Conservation (phyloP, 108 stramenopile species). For the Nannochloropsis granulata region DNA sequence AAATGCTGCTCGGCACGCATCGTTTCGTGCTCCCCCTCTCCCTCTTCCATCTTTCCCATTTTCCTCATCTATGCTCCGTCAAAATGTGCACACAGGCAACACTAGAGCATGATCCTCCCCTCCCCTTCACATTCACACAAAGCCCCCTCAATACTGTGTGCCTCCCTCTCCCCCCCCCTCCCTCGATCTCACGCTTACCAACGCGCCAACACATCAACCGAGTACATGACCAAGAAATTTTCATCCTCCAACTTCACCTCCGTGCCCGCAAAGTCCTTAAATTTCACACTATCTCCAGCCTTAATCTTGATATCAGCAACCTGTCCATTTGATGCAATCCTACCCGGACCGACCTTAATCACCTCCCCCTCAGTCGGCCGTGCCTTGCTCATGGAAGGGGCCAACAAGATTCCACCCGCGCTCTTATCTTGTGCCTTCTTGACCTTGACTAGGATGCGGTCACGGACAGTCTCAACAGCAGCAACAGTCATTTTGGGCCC, state of each 20-base stretch:
- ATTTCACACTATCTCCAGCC: constrained; percentile 75
- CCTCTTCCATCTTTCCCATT: no score
- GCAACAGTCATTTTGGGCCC: constrained; percentile 66
- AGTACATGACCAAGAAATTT: constrained; percentile 62
- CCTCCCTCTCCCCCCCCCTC: not conserved
- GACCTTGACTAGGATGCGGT: constrained; percentile 69
- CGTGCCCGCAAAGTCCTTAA: constrained; percentile 81
- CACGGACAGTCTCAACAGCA: constrained; percentile 61
- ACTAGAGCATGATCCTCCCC: not conserved
- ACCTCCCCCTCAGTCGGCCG: constrained; percentile 63
- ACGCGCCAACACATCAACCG: constrained; percentile 69
- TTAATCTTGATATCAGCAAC: constrained; percentile 49
- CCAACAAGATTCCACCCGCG: constrained; percentile 63
- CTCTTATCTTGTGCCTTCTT: constrained; percentile 50
- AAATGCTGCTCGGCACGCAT: no score
- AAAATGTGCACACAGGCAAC: not conserved
- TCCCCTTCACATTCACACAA: no score
- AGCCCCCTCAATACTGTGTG: not conserved
- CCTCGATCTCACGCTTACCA: not conserved
- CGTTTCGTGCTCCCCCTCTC: no score
- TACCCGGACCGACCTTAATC: constrained; percentile 78
- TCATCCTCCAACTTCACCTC: constrained; percentile 74
- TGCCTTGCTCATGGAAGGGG: constrained; percentile 53
- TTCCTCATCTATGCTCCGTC: no score
- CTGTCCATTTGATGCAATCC: constrained; percentile 64